phyloP scores from a whole-genome alignment of 345 rosid species.

The Eucalyptus pumila region DNA sequence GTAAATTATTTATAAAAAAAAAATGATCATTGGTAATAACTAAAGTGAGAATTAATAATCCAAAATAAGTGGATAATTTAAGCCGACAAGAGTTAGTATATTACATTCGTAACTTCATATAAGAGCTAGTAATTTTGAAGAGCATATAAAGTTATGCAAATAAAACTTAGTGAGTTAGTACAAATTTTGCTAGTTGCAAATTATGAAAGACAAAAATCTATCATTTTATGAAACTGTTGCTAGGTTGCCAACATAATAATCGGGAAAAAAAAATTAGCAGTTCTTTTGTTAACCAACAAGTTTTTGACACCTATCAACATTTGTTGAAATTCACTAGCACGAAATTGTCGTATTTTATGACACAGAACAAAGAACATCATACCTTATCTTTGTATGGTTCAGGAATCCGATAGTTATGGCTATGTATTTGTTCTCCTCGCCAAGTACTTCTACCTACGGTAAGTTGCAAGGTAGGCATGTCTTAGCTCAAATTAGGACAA shows the following conservation, averaged over 20 bases:
- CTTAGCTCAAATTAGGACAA: neutral
- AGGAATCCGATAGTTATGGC: conserved; percentile 6
- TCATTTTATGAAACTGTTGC: neutral
- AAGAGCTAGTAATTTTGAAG: neutral
- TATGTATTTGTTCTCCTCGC: conserved; percentile 4
- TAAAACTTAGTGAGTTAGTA: neutral
- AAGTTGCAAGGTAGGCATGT: neutral
- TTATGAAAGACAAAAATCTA: neutral
- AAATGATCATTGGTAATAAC: neutral
- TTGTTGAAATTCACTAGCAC: neutral
- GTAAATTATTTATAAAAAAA: neutral
- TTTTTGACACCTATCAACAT: neutral
- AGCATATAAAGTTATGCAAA: neutral
- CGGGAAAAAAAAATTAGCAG: neutral
- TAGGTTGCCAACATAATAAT: neutral
- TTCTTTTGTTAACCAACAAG: neutral
- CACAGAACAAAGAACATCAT: neutral
- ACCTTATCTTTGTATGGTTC: neutral
- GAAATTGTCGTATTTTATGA: neutral
- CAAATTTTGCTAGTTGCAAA: neutral
- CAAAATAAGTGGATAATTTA: neutral
- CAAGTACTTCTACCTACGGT: neutral
- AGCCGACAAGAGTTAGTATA: neutral
- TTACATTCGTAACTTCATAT: neutral
- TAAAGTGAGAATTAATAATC: neutral